These are phyloP conservation scores for Curvularia spicifera DNA, from an alignment of 2,329 filamentous ascomycete species.

Conservation along the genomic window DNA sequence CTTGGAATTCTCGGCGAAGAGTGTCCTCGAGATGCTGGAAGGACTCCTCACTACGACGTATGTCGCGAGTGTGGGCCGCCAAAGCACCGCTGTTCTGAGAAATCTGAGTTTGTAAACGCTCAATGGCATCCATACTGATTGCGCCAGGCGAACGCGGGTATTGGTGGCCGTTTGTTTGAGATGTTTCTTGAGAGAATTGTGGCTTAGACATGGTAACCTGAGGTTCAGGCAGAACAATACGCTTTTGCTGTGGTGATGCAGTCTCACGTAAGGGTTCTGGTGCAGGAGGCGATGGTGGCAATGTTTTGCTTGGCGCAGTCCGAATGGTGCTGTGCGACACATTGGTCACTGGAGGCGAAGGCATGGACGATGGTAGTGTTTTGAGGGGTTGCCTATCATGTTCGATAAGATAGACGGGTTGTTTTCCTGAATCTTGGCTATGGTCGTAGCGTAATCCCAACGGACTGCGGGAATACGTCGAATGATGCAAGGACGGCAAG, in stretches of 20 bases:
- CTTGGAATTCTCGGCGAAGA: constrained; percentile 49
- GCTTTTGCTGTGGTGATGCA: constrained; percentile 24
- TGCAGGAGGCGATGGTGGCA: constrained; percentile 24
- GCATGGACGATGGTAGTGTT: constrained; percentile 23
- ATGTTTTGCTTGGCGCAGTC: constrained; percentile 27
- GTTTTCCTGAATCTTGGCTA: constrained; percentile 26
- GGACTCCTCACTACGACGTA: constrained; percentile 37
- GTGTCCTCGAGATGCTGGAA: constrained; percentile 42
- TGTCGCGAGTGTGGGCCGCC: constrained; percentile 42
- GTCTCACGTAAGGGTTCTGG: constrained; percentile 23
- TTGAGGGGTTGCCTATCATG: constrained; percentile 25
- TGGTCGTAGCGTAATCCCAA: constrained; percentile 20
- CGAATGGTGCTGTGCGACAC: constrained; percentile 22
- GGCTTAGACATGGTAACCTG: constrained; percentile 22
- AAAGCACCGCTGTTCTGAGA: constrained; percentile 53
- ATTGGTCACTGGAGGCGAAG: constrained; percentile 25
- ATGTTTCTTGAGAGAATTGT: constrained; percentile 21
- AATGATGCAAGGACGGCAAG: constrained; percentile 25
- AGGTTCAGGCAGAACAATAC: constrained; percentile 20
- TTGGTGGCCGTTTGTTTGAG: constrained; percentile 34
- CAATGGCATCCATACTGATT: constrained; percentile 50
- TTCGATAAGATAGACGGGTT: constrained; percentile 30
- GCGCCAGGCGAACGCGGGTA: constrained; percentile 41
- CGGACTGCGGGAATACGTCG: constrained; percentile 25
- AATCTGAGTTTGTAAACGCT: constrained; percentile 57